These are phyloP conservation scores for Caryopteris hybrid DNA, from an alignment of 305 asterid genomes.

Conservation along the genomic window DNA sequence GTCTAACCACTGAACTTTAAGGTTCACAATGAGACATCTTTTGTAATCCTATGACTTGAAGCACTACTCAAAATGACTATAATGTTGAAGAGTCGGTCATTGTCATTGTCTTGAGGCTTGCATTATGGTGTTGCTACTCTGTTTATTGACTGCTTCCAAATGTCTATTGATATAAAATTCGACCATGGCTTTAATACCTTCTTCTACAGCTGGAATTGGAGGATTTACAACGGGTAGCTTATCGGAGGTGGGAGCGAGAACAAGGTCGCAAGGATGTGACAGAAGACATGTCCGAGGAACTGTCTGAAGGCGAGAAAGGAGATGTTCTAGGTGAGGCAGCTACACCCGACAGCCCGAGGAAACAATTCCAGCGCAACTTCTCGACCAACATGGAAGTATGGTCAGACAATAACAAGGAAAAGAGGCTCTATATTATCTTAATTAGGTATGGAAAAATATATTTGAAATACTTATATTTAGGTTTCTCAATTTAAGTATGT, in stretches of 20 bases:
- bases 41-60: too few relatives aligned
- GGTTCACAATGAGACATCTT: too few relatives aligned
- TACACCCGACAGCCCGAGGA: conserved; percentile 50
- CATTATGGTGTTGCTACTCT: not conserved
- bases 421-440: conserved; percentile 71
- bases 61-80: too few relatives aligned
- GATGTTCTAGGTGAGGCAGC: conserved; percentile 58
- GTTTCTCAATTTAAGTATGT: too few relatives aligned
- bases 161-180: too few relatives aligned
- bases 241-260: conserved; percentile 73
- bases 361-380: conserved; percentile 37
- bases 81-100: not conserved
- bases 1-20: too few relatives aligned
- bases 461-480: too few relatives aligned
- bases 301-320: conserved; percentile 85
- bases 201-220: conserved; percentile 91
- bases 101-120: not conserved
- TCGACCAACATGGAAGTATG: conserved; percentile 53
- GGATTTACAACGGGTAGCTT: conserved; percentile 52
- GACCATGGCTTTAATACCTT: too few relatives aligned
- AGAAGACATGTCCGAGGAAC: conserved; percentile 86
- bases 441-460: too few relatives aligned
- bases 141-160: not conserved
- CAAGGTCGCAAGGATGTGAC: conserved; percentile 84
- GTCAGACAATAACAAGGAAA: conserved; percentile 65